phyloP scores from a whole-genome alignment of 225 moss, liverwort and hornwort species.

The Straminergon stramineum region DNA sequence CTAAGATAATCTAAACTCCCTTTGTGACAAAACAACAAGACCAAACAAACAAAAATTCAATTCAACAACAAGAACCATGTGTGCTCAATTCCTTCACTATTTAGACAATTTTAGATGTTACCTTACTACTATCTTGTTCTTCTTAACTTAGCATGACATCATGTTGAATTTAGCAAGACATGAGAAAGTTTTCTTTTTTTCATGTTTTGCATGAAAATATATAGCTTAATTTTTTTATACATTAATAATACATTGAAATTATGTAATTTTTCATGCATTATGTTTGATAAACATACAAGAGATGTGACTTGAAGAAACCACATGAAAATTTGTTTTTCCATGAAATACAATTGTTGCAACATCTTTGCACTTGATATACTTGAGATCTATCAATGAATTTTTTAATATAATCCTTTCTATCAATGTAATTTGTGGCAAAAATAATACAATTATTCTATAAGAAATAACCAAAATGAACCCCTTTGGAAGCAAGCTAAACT shows the following conservation, averaged over 20 bases:
- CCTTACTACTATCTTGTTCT: background rate
- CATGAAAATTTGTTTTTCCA: background rate
- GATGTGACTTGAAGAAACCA: background rate
- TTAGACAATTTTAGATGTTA: background rate
- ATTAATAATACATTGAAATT: background rate
- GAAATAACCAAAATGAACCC: background rate
- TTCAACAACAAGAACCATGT: fast-evolving
- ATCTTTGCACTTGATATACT: background rate
- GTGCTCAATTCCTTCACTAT: fast-evolving
- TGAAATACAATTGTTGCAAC: background rate
- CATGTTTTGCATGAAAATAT: no score
- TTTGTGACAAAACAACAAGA: background rate
- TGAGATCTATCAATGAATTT: fast-evolving
- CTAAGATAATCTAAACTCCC: fast-evolving
- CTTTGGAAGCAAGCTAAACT: background rate
- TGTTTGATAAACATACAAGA: no score
- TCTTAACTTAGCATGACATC: no score
- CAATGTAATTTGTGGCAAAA: background rate
- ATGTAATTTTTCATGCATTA: background rate
- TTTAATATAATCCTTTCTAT: background rate
- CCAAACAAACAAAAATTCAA: fast-evolving
- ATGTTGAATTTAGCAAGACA: background rate
- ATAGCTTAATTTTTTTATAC: background rate
- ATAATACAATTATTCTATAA: background rate
- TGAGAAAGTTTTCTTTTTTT: background rate